Percentiles rank a stretch among this genome's conserved stretches.
Evolutionary conservation across 2,329 filamentous ascomycete species (phyloP).

Genomic region (Fusarium succisae): DNA sequence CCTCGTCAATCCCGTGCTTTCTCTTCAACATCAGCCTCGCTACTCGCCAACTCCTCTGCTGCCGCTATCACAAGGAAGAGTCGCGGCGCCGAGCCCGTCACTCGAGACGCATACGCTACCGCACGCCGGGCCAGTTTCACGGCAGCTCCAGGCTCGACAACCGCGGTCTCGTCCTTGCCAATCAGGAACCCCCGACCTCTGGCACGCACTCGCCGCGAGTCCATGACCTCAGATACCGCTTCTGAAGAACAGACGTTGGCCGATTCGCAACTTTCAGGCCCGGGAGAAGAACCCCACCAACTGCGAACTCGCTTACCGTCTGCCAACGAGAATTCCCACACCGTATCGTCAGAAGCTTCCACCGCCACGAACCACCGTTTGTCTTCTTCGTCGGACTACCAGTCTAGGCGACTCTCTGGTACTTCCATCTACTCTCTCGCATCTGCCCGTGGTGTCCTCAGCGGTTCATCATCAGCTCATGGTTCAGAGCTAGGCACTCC

Average conservation of each 20-base stretch:
- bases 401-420: constrained; percentile 74
- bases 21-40: constrained; percentile 44
- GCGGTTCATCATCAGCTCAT: constrained; percentile 62
- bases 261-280: constrained; percentile 52
- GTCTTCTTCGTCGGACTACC: constrained; percentile 60
- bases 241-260: constrained; percentile 50
- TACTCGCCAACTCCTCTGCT: constrained; percentile 58
- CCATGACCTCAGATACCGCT: constrained; percentile 53
- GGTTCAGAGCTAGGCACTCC: constrained; percentile 59
- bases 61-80: constrained; percentile 60
- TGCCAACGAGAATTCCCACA: constrained; percentile 39
- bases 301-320: constrained; percentile 51
- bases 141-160: constrained; percentile 58
- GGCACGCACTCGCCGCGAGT: constrained; percentile 55
- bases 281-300: constrained; percentile 60
- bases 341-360: constrained; percentile 59
- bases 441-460: constrained; percentile 62
- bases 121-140: constrained; percentile 70
- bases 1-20: constrained; percentile 32
- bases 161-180: constrained; percentile 11
- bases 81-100: constrained; percentile 67
- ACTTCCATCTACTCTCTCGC: constrained; percentile 78
- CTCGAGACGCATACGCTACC: constrained; percentile 59
- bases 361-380: constrained; percentile 49
- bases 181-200: constrained; percentile 55